Percentiles rank a stretch among this genome's conserved stretches.
phyloP scores from a whole-genome alignment of 208 protist genomes.

The Leishmania major region DNA sequence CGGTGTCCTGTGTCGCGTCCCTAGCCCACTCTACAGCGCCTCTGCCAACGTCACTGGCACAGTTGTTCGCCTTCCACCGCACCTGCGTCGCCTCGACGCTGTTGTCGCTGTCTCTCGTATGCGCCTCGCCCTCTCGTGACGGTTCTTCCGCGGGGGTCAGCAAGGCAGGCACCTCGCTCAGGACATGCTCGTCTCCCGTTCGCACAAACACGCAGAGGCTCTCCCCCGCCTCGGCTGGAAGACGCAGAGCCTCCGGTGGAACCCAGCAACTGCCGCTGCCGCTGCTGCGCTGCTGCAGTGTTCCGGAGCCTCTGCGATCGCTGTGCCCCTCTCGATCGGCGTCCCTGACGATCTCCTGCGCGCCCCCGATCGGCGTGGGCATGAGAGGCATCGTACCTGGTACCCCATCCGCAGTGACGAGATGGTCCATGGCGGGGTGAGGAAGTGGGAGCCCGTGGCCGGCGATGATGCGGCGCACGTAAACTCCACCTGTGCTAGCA shows the following conservation, averaged over 20 bases:
- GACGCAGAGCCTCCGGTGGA: conserved; percentile 41
- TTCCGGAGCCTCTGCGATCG: background rate
- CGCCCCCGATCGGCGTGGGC: no score
- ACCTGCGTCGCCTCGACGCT: background rate
- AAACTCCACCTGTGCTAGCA: conserved; percentile 29
- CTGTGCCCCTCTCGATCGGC: background rate
- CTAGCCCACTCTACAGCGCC: background rate
- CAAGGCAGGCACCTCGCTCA: conserved; percentile 5
- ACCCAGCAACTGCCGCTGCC: conserved; percentile 5
- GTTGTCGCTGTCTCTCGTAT: background rate
- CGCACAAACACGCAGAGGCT: conserved; percentile 29
- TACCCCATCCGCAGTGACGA: conserved; percentile 5
- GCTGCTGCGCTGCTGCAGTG: background rate
- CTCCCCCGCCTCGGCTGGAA: conserved; percentile 29
- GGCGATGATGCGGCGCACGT: conserved; percentile 68
- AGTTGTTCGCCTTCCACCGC: background rate
- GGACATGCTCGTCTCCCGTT: conserved; percentile 22
- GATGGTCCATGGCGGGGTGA: conserved; percentile 13
- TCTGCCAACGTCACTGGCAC: background rate
- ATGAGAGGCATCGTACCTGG: background rate
- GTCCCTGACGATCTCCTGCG: background rate
- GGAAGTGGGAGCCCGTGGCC: conserved; percentile 44
- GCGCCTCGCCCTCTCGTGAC: background rate
- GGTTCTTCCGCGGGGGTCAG: background rate
- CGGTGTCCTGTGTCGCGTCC: background rate